These are phyloP conservation scores for Rhizopus delemar DNA, from an alignment of 371 early-diverging fungal species.

Conservation along the genomic window DNA sequence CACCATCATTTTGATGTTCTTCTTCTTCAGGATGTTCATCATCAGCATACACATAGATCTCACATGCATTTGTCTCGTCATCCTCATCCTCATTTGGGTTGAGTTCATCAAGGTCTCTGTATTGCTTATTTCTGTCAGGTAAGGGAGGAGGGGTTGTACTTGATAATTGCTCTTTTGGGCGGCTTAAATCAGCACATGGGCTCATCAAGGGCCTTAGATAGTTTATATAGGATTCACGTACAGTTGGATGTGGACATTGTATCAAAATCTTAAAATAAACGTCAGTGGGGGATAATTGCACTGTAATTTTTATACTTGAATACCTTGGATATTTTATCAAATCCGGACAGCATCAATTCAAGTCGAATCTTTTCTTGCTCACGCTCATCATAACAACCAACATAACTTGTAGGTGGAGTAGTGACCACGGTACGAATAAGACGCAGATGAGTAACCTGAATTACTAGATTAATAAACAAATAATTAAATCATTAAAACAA, in stretches of 20 bases:
- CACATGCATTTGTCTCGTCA: constrained; percentile 21
- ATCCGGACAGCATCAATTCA: constrained; percentile 54
- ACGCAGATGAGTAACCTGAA: constrained; percentile 47
- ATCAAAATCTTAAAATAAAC: constrained; percentile 43
- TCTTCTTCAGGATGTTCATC: constrained; percentile 9
- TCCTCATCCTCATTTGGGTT: constrained; percentile 9
- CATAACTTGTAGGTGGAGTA: constrained; percentile 44
- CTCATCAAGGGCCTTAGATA: constrained; percentile 44
- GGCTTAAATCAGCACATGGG: constrained; percentile 42
- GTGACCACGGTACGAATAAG: constrained; percentile 48
- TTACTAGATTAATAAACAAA: not conserved
- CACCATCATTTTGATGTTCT: not conserved
- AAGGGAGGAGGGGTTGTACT: constrained; percentile 8
- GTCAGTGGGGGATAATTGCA: constrained; percentile 13
- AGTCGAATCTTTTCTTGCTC: constrained; percentile 51
- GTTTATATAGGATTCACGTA: constrained; percentile 48
- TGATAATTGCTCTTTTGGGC: not conserved
- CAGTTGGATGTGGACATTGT: constrained; percentile 62
- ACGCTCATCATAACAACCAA: constrained; percentile 36
- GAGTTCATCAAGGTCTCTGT: not conserved
- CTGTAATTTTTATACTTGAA: constrained; percentile 5
- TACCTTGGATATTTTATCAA: constrained; percentile 52
- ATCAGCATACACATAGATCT: constrained; percentile 21
- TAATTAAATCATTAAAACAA: not conserved
- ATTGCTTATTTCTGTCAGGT: constrained; percentile 8